Evolutionary conservation across 441 rosid genomes (phyloP).

Genomic region (Heliophila coronopifolia): DNA sequence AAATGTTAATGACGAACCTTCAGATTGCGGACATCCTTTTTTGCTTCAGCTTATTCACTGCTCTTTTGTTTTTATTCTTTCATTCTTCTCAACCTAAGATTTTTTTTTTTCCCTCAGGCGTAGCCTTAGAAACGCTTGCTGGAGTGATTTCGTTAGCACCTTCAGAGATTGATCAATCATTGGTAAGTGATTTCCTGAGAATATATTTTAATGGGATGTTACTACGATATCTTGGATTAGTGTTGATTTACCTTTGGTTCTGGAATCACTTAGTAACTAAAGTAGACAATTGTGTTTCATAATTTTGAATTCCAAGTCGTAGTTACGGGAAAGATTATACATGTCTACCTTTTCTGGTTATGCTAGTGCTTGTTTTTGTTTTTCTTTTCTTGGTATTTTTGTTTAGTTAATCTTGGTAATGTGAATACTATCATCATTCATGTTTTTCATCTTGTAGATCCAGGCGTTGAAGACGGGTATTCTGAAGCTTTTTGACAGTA

Average conservation of each 20-base stretch:
- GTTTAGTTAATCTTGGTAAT: not conserved
- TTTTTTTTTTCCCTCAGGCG: constrained; percentile 47
- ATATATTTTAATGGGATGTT: not conserved
- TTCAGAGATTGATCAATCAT: constrained; percentile 61
- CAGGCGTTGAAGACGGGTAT: constrained; percentile 54
- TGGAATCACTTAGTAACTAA: not conserved
- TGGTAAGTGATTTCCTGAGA: constrained; percentile 44
- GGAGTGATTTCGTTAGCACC: constrained; percentile 74
- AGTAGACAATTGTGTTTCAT: not conserved
- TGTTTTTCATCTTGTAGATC: constrained; percentile 46
- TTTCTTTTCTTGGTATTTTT: not conserved
- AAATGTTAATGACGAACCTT: not conserved
- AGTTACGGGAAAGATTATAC: not conserved
- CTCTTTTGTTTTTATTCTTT: not conserved
- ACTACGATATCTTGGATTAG: not conserved
- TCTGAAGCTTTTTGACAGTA: constrained; percentile 73
- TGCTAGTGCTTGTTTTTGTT: not conserved
- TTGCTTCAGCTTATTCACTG: constrained; percentile 6
- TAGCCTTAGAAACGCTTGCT: constrained; percentile 87
- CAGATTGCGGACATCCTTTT: not conserved
- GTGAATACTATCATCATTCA: constrained; percentile 1
- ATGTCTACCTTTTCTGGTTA: not conserved
- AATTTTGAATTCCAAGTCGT: not conserved
- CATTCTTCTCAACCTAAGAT: not conserved
- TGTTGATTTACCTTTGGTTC: not conserved